phyloP scores from a whole-genome alignment of 75 land plant species.

The Pinus taeda region DNA sequence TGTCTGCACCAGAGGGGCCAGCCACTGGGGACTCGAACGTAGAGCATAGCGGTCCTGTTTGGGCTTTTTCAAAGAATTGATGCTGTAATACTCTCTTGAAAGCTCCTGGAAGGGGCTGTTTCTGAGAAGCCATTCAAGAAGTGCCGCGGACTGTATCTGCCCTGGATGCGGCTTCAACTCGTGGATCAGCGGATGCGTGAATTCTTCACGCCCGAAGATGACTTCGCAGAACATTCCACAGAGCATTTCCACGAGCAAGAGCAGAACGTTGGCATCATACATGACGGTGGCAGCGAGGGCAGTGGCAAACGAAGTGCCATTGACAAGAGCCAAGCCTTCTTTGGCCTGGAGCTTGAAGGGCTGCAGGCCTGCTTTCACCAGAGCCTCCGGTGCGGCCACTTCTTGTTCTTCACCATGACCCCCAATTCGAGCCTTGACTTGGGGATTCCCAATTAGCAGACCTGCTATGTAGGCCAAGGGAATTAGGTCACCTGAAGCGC shows the following conservation, averaged over 20 bases:
- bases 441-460: constrained; percentile 52
- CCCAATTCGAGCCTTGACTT: constrained; percentile 36
- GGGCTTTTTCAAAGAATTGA: constrained; percentile 75
- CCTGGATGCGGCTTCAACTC: constrained; percentile 49
- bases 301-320: constrained; percentile 77
- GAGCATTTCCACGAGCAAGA: constrained; percentile 36
- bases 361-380: constrained; percentile 15
- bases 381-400: constrained; percentile 35
- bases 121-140: constrained; percentile 69
- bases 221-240: constrained; percentile 60
- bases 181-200: constrained; percentile 47
- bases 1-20: constrained; percentile 77
- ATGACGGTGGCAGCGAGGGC: constrained; percentile 64
- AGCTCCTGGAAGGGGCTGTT: constrained; percentile 63
- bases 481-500: constrained; percentile 73
- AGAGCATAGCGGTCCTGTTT: constrained; percentile 88
- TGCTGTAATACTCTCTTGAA: constrained; percentile 53
- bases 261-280: constrained; percentile 58
- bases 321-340: constrained; percentile 71
- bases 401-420: constrained; percentile 14
- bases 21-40: constrained; percentile 82
- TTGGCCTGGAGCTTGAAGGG: constrained; percentile 64
- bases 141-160: constrained; percentile 86
- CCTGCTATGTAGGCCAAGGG: constrained; percentile 86
- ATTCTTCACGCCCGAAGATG: constrained; percentile 44